Evolutionary conservation across 768 basidiomycete species (phyloP), one percentile per base, ranked within the genome.

Genomic region (Boletus coccyginus): DNA sequence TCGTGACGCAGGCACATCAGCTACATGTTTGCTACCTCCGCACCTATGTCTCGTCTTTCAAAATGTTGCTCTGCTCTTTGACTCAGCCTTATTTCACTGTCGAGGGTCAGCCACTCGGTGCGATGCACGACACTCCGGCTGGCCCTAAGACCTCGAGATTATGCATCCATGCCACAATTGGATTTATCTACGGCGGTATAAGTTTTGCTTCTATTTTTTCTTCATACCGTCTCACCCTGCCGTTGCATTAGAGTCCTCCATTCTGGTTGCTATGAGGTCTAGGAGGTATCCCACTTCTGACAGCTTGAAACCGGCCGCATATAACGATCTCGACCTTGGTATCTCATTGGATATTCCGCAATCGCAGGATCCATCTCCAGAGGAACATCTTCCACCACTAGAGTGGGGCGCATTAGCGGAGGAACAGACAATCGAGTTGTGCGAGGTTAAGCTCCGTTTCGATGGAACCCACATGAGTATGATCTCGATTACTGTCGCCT

Each of bases 231-330:
- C 47, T 65, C 31, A 58, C 36, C 55, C 29, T 41, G 50, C 33
- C 53, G 47, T 57, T 53, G 38, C 24, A 11, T 38, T 61, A 86
- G 87, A 88, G 44, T 65, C 74, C 11, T 75, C 84, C 10, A 73
- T 90, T 33, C 48, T 88, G 40, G 71, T 90, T 27, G 88, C 88
- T 12, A 86, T 81, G 62, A 80, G 84, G 50, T 83, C 85, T 17
- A 76, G 75, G 57, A 70, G 78, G 40, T 72, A 78, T 46, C 86
- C 86, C 13, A 61, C 65, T 35, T 54, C 68, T 27, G 72, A 73
- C 40, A 63, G 62, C 56, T 56, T 71, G 49, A 66, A 60, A 48
- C 44, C 59, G 9, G 56, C 63, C 16, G 52, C 61, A n/a, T 45
- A 75, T 54, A 71, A 73, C 50, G 66, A 78, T 19, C 75, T 84